A percentile compares a stretch with the other conserved stretches of the same genome.
phyloP scores from a whole-genome alignment of 257 asterid species.

The Galeopsis tetrahit region DNA sequence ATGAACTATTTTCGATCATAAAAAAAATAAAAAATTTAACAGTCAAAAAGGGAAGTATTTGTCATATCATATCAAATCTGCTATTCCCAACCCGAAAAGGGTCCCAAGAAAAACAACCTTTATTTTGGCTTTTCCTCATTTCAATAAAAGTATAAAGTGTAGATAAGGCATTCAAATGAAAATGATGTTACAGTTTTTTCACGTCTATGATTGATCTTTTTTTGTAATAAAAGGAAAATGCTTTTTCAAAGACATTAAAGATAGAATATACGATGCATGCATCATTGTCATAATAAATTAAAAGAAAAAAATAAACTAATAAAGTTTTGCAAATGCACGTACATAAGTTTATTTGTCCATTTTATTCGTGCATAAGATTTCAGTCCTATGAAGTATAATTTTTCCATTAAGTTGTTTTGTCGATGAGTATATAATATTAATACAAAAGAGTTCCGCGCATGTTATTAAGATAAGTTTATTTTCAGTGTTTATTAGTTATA shows the following conservation, averaged over 20 bases:
- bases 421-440: too few relatives aligned
- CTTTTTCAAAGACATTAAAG: constrained; percentile 37
- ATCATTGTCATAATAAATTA: constrained; percentile 30
- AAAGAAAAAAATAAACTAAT: background rate
- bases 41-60: constrained; percentile 53
- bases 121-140: constrained; percentile 53
- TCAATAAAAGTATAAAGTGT: constrained; percentile 53
- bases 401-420: background rate
- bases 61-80: constrained; percentile 45
- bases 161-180: constrained; percentile 52
- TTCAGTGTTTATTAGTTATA: too few relatives aligned
- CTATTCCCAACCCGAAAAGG: constrained; percentile 26
- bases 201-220: constrained; percentile 47
- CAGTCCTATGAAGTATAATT: background rate
- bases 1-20: background rate
- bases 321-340: constrained; percentile 3
- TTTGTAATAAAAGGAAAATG: constrained; percentile 33
- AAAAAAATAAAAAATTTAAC: constrained; percentile 30
- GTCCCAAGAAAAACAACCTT: constrained; percentile 56
- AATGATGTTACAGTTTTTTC: constrained; percentile 56
- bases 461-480: too few relatives aligned
- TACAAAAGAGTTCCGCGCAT: too few relatives aligned
- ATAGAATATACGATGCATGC: constrained; percentile 42
- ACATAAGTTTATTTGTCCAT: background rate
- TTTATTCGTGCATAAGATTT: background rate